A percentile compares a stretch with the other conserved stretches of the same genome.
Conservation (phyloP, 306 rosid species). For the Amphicarpaea edgeworthii region DNA sequence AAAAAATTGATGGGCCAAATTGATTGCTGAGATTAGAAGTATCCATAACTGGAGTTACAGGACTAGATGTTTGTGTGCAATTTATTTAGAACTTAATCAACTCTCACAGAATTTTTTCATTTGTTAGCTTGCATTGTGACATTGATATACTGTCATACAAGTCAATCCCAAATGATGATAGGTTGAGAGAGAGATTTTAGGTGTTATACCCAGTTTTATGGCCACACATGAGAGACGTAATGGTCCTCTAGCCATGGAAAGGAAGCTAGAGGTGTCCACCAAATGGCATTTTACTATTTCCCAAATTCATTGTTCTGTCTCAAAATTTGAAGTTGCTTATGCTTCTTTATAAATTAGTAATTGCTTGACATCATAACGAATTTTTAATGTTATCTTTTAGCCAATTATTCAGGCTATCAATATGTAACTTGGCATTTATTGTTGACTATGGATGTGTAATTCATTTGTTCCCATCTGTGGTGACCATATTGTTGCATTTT, state of each 20-base stretch:
- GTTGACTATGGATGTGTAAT: conserved; percentile 6
- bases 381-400: not conserved
- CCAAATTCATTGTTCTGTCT: not conserved
- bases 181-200: not conserved
- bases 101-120: not conserved
- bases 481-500: conserved; percentile 18
- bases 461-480: conserved; percentile 23
- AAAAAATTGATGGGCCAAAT: not conserved
- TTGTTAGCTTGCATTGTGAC: conserved; percentile 9
- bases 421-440: conserved; percentile 25
- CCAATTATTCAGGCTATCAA: conserved; percentile 2
- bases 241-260: conserved; percentile 10
- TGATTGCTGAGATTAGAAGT: conserved; percentile 25
- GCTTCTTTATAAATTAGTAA: conserved; percentile 13
- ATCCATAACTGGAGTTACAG: conserved; percentile 2
- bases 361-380: not conserved
- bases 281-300: not conserved
- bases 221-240: conserved; percentile 14
- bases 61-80: conserved; percentile 5
- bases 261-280: conserved; percentile 9
- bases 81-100: conserved; percentile 33
- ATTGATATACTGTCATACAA: conserved; percentile 14
- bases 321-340: not conserved
- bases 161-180: not conserved
- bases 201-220: not conserved